These are phyloP conservation scores for Cucurbita pepo DNA, from an alignment of 306 rosid species.

Conservation along the genomic window DNA sequence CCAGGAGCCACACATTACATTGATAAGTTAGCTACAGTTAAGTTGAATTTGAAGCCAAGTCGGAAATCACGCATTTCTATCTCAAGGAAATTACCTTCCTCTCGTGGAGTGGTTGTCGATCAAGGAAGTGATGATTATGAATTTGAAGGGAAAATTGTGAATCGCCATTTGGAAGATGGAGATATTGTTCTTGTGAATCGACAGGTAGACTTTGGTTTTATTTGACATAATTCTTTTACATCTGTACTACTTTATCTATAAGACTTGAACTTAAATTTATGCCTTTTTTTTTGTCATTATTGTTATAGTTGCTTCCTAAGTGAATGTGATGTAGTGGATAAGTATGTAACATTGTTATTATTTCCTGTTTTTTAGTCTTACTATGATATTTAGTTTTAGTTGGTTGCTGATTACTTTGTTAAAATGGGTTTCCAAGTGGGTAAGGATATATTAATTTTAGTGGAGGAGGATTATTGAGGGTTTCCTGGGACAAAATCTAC, in stretches of 20 bases:
- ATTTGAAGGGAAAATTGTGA: constrained; percentile 70
- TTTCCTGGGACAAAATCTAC: not conserved
- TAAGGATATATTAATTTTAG: not conserved
- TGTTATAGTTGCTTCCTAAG: not conserved
- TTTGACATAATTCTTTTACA: constrained; percentile 7
- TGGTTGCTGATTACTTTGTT: not conserved
- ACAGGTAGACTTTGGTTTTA: constrained; percentile 38
- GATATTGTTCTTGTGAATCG: constrained; percentile 88
- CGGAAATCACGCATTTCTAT: constrained; percentile 27
- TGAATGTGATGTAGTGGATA: not conserved
- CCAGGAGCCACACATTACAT: constrained; percentile 81
- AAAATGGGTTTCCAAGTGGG: not conserved
- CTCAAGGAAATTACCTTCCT: constrained; percentile 59
- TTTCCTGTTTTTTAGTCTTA: not conserved
- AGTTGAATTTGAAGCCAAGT: constrained; percentile 22
- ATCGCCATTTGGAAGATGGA: constrained; percentile 88
- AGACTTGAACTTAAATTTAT: not conserved
- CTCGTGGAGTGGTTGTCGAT: constrained; percentile 53
- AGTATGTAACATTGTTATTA: not conserved
- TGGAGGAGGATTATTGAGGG: not conserved
- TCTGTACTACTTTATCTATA: not conserved
- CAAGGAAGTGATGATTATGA: constrained; percentile 50
- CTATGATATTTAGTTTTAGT: not conserved
- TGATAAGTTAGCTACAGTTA: constrained; percentile 33
- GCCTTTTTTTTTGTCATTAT: not conserved